Conservation (phyloP, 1,284 basidiomycete species). For the Ganoderma resinaceum region DNA sequence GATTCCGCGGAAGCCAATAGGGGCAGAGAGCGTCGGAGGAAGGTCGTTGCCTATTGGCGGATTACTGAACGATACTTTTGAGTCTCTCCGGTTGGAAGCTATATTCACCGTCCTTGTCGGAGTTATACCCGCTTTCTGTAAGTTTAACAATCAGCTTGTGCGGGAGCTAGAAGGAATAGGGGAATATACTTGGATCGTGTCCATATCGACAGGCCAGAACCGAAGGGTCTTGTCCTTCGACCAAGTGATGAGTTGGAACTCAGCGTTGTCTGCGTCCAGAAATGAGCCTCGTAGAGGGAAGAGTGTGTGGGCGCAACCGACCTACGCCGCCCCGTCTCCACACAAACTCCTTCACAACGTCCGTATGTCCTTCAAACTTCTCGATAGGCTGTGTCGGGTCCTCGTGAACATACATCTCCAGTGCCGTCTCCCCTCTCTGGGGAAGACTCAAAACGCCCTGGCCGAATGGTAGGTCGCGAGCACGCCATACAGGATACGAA, state of each 20-base stretch:
- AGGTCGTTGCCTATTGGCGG: conserved; percentile 37
- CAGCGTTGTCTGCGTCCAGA: conserved; percentile 58
- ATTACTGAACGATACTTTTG: conserved; percentile 42
- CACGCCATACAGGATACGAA: conserved; percentile 93
- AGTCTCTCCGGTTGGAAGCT: conserved; percentile 24
- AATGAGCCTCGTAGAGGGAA: background rate
- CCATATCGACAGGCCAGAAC: conserved; percentile 88
- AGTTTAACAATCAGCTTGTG: background rate
- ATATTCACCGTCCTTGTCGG: conserved; percentile 26
- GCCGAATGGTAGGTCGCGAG: conserved; percentile 93
- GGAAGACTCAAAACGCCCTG: conserved; percentile 89
- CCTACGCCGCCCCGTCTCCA: conserved; percentile 80
- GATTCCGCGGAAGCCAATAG: conserved; percentile 69
- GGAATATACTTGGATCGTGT: conserved; percentile 66
- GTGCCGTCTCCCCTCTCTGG: conserved; percentile 84
- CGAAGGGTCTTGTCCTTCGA: conserved; percentile 93
- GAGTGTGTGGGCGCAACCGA: conserved; percentile 38
- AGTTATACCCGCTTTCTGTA: conserved; percentile 35
- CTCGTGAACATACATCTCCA: conserved; percentile 84
- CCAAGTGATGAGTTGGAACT: conserved; percentile 97
- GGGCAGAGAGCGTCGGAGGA: conserved; percentile 62
- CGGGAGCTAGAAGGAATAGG: background rate
- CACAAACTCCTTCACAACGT: conserved; percentile 98
- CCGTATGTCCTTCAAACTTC: conserved; percentile 87
- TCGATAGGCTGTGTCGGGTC: conserved; percentile 65